Evolutionary conservation across 2,329 filamentous ascomycete genomes (phyloP), one percentile per base, ranked within the genome.

Genomic region (Diaporthe ampelina): DNA sequence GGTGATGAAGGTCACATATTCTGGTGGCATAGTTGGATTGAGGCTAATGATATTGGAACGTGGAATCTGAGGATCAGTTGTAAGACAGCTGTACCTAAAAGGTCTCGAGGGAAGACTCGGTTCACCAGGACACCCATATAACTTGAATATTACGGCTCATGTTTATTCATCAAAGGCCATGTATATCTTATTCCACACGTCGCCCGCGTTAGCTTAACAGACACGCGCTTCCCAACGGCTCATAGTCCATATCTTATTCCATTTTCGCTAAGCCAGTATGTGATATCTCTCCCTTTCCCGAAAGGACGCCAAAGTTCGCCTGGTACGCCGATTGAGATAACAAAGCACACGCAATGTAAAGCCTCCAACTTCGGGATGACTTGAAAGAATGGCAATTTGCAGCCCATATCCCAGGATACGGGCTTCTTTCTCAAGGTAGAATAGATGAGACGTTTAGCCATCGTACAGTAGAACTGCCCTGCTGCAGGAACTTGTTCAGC

Each of bases 271-370:
- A 40, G 48, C 63, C 32, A 67, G 45, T 9, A 68, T 40, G 63
- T 68, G 63, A 68, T 68, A 68, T 68, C 63, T 68, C 48, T 17
- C 37, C n/a, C 48, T 19, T 40, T 54, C 48, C 63, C 61, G 45
- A 24, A 37, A 48, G 37, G 32, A 52, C 45, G 11, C 63, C 63
- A 37, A 37, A 52, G 43, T 67, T 67, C 63, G 63, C 63, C 63
- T 24, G 15, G 9, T 37, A 68, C 63, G 63, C 63, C 63, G n/a
- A 29, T 54, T 52, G 35, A 43, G 32, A 40, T 32, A 40, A 19
- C 26, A 52, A 68, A 54, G 32, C 45, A 54, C 8, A 54, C 63
- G n/a, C n/a, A 54, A 21, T 40, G 48, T 54, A 21, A 52, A 37
- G 21, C 26, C 15, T 40, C 32, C 7, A 40, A 11, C 15, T 40